Conservation (phyloP, 768 basidiomycete species). For the Tulasnella sp. region DNA sequence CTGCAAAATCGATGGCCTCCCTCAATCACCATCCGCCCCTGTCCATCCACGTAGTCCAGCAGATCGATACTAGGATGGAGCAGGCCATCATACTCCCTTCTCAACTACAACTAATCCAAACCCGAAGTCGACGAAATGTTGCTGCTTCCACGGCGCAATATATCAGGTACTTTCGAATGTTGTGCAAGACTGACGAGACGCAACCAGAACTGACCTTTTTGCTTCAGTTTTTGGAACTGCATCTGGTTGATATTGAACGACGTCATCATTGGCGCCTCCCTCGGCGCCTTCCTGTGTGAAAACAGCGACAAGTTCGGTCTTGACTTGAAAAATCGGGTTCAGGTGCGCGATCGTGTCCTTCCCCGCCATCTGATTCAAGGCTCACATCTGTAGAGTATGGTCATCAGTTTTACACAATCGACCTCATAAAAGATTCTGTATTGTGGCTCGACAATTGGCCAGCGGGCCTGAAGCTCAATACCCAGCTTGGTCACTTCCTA, state of each 20-base stretch:
- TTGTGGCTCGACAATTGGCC: conserved; percentile 93
- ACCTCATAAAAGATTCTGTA: conserved; percentile 41
- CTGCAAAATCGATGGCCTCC: neutral
- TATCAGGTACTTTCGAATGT: conserved; percentile 35
- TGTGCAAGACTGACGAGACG: neutral
- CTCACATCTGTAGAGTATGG: no score
- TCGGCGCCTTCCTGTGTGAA: conserved; percentile 59
- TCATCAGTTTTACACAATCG: conserved; percentile 36
- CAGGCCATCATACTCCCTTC: conserved; percentile 37
- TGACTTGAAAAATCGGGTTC: conserved; percentile 27
- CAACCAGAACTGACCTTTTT: neutral
- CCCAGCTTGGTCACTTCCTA: conserved; percentile 80
- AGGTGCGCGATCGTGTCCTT: no score
- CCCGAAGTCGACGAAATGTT: conserved; percentile 29
- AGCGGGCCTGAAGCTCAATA: conserved; percentile 89
- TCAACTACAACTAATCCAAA: conserved; percentile 33
- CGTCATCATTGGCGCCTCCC: conserved; percentile 65
- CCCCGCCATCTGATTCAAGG: no score
- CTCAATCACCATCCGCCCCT: neutral
- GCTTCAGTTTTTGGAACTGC: conserved; percentile 71
- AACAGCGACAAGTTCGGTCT: conserved; percentile 42
- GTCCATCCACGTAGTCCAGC: conserved; percentile 36
- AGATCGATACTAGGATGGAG: conserved; percentile 45
- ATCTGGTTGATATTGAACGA: conserved; percentile 91
- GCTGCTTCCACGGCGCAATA: conserved; percentile 45